These are phyloP conservation scores for Ceriops decandra DNA, from an alignment of 345 rosid species.

Conservation along the genomic window DNA sequence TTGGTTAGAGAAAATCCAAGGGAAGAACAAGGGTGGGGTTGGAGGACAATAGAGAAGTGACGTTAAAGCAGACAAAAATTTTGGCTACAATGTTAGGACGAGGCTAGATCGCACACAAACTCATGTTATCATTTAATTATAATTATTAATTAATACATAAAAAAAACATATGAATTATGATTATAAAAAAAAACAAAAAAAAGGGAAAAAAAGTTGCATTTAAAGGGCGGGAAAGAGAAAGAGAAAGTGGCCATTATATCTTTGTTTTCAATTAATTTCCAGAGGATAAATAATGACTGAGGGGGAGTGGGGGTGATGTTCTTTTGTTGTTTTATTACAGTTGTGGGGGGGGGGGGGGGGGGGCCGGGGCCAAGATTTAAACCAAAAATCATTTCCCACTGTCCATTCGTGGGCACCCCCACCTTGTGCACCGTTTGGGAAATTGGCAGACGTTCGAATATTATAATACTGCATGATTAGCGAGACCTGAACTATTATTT, in stretches of 20 bases:
- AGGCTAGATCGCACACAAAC: no score
- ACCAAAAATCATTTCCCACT: not conserved
- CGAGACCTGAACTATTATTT: not conserved
- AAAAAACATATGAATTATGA: no score
- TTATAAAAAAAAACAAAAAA: no score
- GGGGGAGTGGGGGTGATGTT: no score
- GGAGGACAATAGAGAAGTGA: slow-evolving; percentile 20
- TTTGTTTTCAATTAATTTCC: not conserved
- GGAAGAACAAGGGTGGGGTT: slow-evolving; percentile 7
- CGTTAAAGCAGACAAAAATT: slow-evolving; percentile 31
- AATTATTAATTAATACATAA: no score
- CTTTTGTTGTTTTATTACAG: no score
- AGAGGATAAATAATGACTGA: no score
- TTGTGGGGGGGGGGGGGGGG: not conserved
- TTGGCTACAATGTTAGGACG: slow-evolving; percentile 8
- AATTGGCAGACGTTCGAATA: slow-evolving; percentile 15
- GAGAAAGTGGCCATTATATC: not conserved
- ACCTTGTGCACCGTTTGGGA: not conserved
- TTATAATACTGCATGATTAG: slow-evolving; percentile 26
- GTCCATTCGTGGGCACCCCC: slow-evolving; percentile 4
- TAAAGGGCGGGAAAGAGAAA: slow-evolving; percentile 38
- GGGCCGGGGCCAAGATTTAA: not conserved
- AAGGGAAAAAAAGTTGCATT: slow-evolving; percentile 15
- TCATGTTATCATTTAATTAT: no score
- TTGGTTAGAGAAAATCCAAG: not conserved